Evolutionary conservation across 78 protist species (phyloP).

Genomic region (Cavenderia fasciculata): DNA sequence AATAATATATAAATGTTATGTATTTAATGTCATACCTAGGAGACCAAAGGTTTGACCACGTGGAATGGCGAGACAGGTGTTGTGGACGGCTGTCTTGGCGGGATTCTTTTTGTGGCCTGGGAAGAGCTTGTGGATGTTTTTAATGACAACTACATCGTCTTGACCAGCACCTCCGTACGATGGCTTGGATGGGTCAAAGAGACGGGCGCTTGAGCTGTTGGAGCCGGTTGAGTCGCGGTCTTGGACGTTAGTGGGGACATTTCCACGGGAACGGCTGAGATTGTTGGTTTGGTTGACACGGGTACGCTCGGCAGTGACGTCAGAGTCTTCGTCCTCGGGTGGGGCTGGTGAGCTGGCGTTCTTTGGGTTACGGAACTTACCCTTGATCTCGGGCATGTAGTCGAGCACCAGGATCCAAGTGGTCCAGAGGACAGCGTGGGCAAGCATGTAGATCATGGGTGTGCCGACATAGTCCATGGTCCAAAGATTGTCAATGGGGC

Average conservation of each 20-base stretch:
- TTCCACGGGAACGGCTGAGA: too few species aligned
- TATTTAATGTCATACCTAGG: background rate
- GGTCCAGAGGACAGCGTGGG: conserved; percentile 27
- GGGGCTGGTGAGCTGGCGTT: conserved; percentile 20
- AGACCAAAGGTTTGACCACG: conserved; percentile 51
- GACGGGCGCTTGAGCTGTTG: too few species aligned
- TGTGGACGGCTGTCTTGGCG: conserved; percentile 16
- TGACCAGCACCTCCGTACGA: too few species aligned
- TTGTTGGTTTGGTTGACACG: background rate
- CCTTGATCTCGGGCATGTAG: conserved; percentile 6
- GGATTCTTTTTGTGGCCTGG: conserved; percentile 4
- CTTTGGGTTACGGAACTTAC: conserved; percentile 10
- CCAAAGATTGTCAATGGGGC: conserved; percentile 20
- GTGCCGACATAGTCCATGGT: conserved; percentile 1
- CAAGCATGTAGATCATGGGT: conserved; percentile 2
- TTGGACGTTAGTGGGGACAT: too few species aligned
- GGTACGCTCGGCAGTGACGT: conserved; percentile 23
- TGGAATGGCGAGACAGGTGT: conserved; percentile 27
- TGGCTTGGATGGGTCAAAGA: too few species aligned
- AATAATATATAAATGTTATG: too few species aligned
- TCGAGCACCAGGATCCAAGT: conserved; percentile 25
- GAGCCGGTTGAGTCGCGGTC: too few species aligned
- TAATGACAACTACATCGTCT: conserved; percentile 11
- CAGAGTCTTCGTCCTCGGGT: conserved; percentile 53
- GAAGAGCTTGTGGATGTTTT: conserved; percentile 11